A percentile compares a stretch with the other conserved stretches of the same genome.
These are phyloP conservation scores for Bipolaris gigantea DNA, from an alignment of 2,329 filamentous ascomycete species.

Conservation along the genomic window DNA sequence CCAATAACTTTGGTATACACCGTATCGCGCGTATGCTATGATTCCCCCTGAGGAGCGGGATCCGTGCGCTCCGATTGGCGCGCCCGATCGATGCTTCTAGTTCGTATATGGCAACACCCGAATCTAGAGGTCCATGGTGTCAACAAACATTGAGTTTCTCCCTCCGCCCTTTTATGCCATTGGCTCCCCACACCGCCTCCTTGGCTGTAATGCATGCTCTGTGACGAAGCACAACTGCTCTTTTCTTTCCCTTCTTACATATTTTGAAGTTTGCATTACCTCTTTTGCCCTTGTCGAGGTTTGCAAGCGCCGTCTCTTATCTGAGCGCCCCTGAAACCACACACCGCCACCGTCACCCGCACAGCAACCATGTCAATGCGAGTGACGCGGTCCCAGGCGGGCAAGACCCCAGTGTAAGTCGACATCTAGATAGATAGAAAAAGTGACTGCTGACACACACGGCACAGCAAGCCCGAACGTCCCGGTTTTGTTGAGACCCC, in stretches of 20 bases:
- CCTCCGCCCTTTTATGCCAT: constrained; percentile 7
- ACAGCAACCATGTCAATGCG: constrained; percentile 40
- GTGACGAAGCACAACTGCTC: constrained; percentile 9
- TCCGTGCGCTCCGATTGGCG: constrained; percentile 6
- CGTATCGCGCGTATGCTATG: no score
- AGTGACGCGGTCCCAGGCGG: constrained; percentile 53
- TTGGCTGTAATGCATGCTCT: constrained; percentile 9
- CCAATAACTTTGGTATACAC: no score
- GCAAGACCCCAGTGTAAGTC: constrained; percentile 53
- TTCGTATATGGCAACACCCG: constrained; percentile 13
- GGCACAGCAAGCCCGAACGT: constrained; percentile 45
- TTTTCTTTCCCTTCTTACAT: neutral
- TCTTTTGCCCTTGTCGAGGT: neutral
- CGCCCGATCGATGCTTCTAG: neutral
- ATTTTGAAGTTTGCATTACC: neutral
- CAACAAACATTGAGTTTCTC: constrained; percentile 26
- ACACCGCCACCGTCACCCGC: constrained; percentile 12
- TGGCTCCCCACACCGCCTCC: constrained; percentile 5
- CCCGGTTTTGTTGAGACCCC: constrained; percentile 55
- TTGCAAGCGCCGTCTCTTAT: neutral
- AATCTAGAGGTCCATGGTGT: constrained; percentile 14
- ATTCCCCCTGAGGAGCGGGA: neutral
- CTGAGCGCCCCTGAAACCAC: constrained; percentile 16
- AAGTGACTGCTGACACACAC: constrained; percentile 27
- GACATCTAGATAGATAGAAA: neutral